Percentiles rank a stretch among this genome's conserved stretches.
These are phyloP conservation scores for Solanum tacnaense DNA, from an alignment of 257 asterid genomes.

Conservation along the genomic window DNA sequence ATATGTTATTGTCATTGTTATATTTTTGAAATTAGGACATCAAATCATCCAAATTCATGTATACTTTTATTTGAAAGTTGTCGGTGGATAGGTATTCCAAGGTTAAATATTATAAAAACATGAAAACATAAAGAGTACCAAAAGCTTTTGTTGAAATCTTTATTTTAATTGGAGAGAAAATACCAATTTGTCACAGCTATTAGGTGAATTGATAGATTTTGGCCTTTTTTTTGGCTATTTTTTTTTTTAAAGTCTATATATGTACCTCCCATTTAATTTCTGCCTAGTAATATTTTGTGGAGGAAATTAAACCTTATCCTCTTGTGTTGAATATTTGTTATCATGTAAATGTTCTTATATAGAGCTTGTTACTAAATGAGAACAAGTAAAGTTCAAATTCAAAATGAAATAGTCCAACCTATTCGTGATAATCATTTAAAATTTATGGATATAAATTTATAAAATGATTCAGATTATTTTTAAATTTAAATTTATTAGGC, in stretches of 20 bases:
- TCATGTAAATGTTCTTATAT: neutral
- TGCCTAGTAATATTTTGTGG: neutral
- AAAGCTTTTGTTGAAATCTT: neutral
- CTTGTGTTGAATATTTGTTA: neutral
- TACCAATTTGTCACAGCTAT: slow-evolving; percentile 3
- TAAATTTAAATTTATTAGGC: too few species aligned
- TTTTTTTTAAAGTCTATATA: neutral
- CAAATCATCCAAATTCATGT: too few species aligned
- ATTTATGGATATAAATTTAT: too few species aligned
- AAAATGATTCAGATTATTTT: too few species aligned
- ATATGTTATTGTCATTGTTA: too few species aligned
- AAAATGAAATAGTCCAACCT: neutral
- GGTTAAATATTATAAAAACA: too few species aligned
- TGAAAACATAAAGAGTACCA: too few species aligned
- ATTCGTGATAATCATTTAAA: neutral
- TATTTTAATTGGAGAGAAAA: neutral
- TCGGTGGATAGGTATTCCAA: too few species aligned
- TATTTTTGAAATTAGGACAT: too few species aligned
- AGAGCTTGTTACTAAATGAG: neutral
- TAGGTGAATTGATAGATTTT: slow-evolving; percentile 4
- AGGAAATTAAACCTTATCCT: slow-evolving; percentile 5
- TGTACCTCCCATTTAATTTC: neutral
- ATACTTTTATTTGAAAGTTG: too few species aligned
- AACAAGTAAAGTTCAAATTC: neutral
- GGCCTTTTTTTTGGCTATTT: neutral